These are phyloP conservation scores for Phytopythium boreale DNA, from an alignment of 352 stramenopile species.

Conservation along the genomic window DNA sequence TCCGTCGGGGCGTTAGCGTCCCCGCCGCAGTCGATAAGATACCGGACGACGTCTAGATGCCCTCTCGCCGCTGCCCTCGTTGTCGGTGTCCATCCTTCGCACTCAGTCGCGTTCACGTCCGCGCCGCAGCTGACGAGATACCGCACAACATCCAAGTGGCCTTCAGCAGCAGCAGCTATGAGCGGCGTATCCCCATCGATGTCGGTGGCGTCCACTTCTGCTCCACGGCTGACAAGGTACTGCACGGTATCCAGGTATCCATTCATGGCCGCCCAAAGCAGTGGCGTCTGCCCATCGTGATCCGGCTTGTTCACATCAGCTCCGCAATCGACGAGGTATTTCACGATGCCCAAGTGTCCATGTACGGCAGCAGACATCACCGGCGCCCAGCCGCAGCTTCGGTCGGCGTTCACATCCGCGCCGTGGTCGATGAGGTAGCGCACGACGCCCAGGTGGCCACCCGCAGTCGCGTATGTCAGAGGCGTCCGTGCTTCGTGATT, in stretches of 20 bases:
- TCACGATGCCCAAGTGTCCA: neutral
- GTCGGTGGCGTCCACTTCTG: neutral
- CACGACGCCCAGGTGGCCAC: neutral
- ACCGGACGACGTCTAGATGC: neutral
- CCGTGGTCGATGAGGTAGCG: neutral
- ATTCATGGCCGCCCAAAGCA: neutral
- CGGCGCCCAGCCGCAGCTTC: neutral
- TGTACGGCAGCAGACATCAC: neutral
- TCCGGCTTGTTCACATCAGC: conserved; percentile 3
- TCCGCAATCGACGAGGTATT: neutral
- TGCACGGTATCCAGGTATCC: neutral
- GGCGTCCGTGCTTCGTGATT: neutral
- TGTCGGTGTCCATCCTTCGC: neutral
- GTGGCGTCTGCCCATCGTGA: neutral
- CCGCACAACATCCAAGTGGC: neutral
- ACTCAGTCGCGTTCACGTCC: neutral
- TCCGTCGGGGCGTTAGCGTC: neutral
- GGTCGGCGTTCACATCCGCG: neutral
- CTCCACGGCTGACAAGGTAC: neutral
- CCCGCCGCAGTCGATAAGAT: neutral
- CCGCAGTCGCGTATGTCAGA: neutral
- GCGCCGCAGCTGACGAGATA: neutral
- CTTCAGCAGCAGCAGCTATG: neutral
- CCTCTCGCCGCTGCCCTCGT: neutral
- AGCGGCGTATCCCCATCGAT: neutral